phyloP scores from a whole-genome alignment of 352 stramenopile genomes.

The Globisporangium recalcitrans region DNA sequence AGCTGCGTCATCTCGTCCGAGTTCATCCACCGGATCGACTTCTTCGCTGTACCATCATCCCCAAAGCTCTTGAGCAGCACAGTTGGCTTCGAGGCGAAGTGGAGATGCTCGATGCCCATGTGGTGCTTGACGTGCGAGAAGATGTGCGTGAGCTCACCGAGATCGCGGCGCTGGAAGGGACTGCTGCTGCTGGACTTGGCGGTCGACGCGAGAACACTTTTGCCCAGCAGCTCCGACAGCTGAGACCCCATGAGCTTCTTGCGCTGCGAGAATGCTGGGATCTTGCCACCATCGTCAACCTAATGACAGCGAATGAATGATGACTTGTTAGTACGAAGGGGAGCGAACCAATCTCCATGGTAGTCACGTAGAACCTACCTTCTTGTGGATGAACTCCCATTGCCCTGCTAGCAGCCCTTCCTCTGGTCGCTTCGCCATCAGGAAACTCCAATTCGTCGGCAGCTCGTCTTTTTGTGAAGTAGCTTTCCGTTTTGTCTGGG shows the following conservation, averaged over 20 bases:
- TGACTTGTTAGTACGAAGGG: not conserved
- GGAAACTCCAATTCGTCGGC: slow-evolving; percentile 48
- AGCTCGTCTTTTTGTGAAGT: slow-evolving; percentile 8
- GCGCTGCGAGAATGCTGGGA: slow-evolving; percentile 58
- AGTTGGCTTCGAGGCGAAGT: slow-evolving; percentile 35
- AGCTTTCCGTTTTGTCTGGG: slow-evolving; percentile 1
- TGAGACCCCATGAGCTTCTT: slow-evolving; percentile 46
- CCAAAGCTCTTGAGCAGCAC: slow-evolving; percentile 4
- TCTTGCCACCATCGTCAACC: slow-evolving; percentile 54
- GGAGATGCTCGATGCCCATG: slow-evolving; percentile 85
- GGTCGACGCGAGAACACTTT: slow-evolving; percentile 15
- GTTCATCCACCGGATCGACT: slow-evolving; percentile 70
- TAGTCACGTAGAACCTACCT: slow-evolving; percentile 24
- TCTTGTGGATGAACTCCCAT: slow-evolving; percentile 85
- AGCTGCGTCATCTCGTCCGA: slow-evolving; percentile 59
- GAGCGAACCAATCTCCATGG: not conserved
- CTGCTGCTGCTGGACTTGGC: slow-evolving; percentile 14
- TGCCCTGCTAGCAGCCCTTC: slow-evolving; percentile 78
- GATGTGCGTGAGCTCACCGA: slow-evolving; percentile 79
- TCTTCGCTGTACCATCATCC: slow-evolving; percentile 7
- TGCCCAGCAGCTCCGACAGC: slow-evolving; percentile 33
- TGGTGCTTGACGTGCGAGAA: slow-evolving; percentile 90
- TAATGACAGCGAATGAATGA: slow-evolving; percentile 9
- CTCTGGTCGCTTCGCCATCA: slow-evolving; percentile 72
- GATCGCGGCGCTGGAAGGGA: slow-evolving; percentile 36